These are phyloP conservation scores for Glycine soja DNA, from an alignment of 306 rosid genomes.

Conservation along the genomic window DNA sequence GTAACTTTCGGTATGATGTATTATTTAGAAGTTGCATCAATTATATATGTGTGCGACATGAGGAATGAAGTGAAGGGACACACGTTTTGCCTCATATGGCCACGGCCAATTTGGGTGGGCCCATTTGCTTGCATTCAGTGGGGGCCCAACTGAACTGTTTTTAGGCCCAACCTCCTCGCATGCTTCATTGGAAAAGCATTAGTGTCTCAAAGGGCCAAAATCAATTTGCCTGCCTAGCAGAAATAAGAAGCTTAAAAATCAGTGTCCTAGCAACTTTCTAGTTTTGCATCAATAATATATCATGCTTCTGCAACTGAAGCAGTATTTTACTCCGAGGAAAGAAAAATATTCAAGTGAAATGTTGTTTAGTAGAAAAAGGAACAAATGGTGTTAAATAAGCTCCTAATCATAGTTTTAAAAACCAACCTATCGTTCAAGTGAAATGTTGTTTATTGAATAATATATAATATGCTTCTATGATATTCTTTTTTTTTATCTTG, in stretches of 20 bases:
- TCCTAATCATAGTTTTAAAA: too few relatives aligned
- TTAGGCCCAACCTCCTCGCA: constrained; percentile 43
- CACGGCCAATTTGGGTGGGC: neutral
- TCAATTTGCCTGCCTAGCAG: neutral
- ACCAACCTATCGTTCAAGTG: too few relatives aligned
- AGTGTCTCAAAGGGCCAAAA: neutral
- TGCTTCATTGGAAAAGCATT: constrained; percentile 21
- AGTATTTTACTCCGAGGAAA: neutral
- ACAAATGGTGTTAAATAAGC: too few relatives aligned
- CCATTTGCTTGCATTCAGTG: constrained; percentile 33
- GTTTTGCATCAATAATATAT: neutral
- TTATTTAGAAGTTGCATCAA: too few relatives aligned
- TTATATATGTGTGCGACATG: neutral
- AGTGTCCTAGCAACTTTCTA: neutral
- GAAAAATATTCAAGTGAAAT: neutral
- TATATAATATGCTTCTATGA: too few relatives aligned
- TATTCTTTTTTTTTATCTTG: too few relatives aligned
- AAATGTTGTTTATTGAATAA: too few relatives aligned
- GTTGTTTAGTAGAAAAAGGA: too few relatives aligned
- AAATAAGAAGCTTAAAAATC: neutral
- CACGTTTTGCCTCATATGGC: constrained; percentile 4
- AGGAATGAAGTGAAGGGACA: constrained; percentile 17
- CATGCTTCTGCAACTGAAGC: constrained; percentile 25
- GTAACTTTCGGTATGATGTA: too few relatives aligned
- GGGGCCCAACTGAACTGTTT: constrained; percentile 38